Percentiles rank a stretch among this genome's conserved stretches.
phyloP scores from a whole-genome alignment of 768 basidiomycete genomes.

The Exidia glandulosa region DNA sequence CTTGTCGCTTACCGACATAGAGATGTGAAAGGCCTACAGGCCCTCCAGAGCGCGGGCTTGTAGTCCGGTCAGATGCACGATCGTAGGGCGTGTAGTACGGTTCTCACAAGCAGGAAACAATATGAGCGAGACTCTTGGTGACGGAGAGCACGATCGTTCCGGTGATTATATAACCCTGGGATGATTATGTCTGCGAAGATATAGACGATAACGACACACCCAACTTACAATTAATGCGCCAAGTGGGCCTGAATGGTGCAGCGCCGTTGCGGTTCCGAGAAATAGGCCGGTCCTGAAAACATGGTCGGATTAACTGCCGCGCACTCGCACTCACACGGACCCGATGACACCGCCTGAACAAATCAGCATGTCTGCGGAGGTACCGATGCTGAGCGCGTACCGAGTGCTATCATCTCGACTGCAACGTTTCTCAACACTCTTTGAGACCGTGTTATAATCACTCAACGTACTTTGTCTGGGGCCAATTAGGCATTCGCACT shows the following conservation, averaged over 20 bases:
- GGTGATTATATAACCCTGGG: slow-evolving; percentile 4
- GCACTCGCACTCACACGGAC: neutral
- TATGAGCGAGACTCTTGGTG: slow-evolving; percentile 12
- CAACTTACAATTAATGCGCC: slow-evolving; percentile 9
- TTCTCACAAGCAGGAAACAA: slow-evolving; percentile 7
- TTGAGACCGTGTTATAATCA: no score
- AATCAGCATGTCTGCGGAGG: neutral
- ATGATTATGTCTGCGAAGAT: neutral
- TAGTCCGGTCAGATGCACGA: neutral
- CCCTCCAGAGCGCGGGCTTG: slow-evolving; percentile 12
- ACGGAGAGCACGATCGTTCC: slow-evolving; percentile 8
- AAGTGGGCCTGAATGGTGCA: slow-evolving; percentile 13
- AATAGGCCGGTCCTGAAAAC: slow-evolving; percentile 12
- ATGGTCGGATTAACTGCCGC: neutral
- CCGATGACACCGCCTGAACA: slow-evolving; percentile 8
- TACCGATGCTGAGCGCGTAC: neutral
- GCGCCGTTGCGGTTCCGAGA: slow-evolving; percentile 14
- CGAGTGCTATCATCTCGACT: neutral
- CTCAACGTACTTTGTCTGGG: neutral
- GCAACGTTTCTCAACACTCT: no score
- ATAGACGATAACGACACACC: neutral
- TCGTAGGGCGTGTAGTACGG: neutral
- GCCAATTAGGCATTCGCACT: neutral
- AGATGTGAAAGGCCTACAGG: slow-evolving; percentile 13
- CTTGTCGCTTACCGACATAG: slow-evolving; percentile 6